Base-by-base conservation (phyloP, 2,329 filamentous ascomycete species). In the Scytalidium sp. region DNA sequence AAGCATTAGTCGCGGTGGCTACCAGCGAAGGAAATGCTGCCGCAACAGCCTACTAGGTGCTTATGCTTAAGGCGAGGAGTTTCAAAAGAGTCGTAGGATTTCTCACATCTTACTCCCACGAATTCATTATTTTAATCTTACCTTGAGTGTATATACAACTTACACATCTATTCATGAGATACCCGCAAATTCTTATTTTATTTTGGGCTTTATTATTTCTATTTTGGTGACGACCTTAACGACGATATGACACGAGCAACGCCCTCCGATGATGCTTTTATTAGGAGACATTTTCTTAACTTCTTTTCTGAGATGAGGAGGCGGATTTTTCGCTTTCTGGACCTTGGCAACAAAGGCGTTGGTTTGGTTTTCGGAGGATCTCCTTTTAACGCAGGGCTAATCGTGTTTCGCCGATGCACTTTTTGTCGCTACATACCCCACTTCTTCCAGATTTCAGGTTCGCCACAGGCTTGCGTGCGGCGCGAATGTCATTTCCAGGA, bases 1-100 rank as follows among this genome's bases (percentile, higher is more conserved):
- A 85, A 53, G 80, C 82, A 20, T 72, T 86, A 8, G 82, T 85
- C n/a, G 81, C 82, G 4, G 81, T 84, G 40, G 82, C 83, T 3
- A 84, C 82, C 2, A 78, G 76, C 53, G 80, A 83, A 61, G 75
- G 68, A 22, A 70, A 67, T 48, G 64, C 64, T 19, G 64, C 67
- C 3, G 59, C 65, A 13, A 63, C 68, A 20, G 57, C 56, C 21
- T 59, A 60, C 52, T 62, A 54, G 32, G 6, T n/a, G n/a, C n/a
- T n/a, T n/a, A n/a, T n/a, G n/a, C n/a, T n/a, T n/a, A n/a, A n/a
- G n/a, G n/a, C n/a, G n/a, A n/a, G n/a, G n/a, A n/a, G n/a, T n/a
- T 36, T 36, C 15, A n/a, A 36, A 36, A 36, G 32, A 36, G 17
- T n/a, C 5, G 11, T 21, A 21, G 19, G 22, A 15, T 19, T 46